Conservation (phyloP, 441 rosid species). For the Pelargonium fulgidum region DNA sequence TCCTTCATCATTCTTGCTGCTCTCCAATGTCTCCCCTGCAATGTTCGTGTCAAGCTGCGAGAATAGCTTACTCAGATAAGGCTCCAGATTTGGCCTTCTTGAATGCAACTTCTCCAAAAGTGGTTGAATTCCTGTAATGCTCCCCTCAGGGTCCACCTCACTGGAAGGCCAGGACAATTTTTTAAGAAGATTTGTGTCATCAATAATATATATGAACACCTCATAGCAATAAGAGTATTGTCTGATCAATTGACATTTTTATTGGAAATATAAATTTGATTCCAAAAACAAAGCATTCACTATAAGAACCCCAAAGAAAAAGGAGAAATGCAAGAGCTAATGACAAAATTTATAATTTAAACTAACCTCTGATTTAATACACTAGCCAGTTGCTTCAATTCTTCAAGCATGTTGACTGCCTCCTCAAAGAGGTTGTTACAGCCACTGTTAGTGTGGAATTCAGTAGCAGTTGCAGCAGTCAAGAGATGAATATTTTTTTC, state of each 20-base stretch:
- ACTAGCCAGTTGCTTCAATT: slow-evolving; percentile 20
- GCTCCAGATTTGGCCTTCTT: slow-evolving; percentile 20
- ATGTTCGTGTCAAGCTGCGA: background rate
- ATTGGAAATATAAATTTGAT: no score
- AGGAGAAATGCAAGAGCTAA: background rate
- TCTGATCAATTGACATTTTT: background rate
- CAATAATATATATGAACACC: background rate
- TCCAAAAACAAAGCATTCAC: no score
- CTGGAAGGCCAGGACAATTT: slow-evolving; percentile 10
- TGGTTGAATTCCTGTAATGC: slow-evolving; percentile 4
- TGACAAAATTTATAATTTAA: background rate
- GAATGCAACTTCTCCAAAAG: slow-evolving; percentile 18
- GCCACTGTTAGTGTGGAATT: background rate
- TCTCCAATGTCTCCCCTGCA: background rate
- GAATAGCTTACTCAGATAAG: slow-evolving; percentile 16
- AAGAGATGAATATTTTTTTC: slow-evolving; percentile 5
- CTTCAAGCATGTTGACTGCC: slow-evolving; percentile 20
- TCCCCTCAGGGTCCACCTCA: slow-evolving; percentile 6
- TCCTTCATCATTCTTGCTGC: slow-evolving; percentile 1
- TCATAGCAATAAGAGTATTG: background rate
- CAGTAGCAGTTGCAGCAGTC: slow-evolving; percentile 15
- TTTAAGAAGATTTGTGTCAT: background rate
- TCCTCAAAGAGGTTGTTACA: background rate
- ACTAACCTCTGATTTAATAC: slow-evolving; percentile 27
- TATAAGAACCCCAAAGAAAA: background rate